These are phyloP conservation scores for Voacanga thouarsii DNA, from an alignment of 257 asterid species.

Conservation along the genomic window DNA sequence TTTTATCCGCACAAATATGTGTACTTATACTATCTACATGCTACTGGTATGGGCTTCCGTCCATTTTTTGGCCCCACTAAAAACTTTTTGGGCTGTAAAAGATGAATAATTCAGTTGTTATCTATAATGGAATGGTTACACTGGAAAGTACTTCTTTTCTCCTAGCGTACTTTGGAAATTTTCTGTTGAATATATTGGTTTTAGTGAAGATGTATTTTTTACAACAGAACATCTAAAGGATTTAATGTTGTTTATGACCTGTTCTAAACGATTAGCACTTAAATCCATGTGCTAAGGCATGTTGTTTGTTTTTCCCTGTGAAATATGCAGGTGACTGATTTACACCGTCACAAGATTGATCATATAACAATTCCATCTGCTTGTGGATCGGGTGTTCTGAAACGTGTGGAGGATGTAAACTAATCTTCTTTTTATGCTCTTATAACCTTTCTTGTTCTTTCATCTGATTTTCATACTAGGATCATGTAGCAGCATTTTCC, in stretches of 20 bases:
- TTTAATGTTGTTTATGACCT: neutral
- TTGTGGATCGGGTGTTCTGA: constrained; percentile 87
- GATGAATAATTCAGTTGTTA: neutral
- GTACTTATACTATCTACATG: neutral
- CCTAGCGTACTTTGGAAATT: neutral
- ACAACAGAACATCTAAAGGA: neutral
- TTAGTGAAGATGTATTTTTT: neutral
- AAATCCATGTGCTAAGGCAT: too few relatives aligned
- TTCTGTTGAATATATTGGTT: neutral
- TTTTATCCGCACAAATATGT: neutral
- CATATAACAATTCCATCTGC: constrained; percentile 87
- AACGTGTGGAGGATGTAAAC: constrained; percentile 83
- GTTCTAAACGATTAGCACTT: neutral
- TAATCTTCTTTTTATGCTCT: neutral
- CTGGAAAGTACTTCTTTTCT: neutral
- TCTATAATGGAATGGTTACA: neutral
- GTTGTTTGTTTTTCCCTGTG: neutral
- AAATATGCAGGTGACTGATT: constrained; percentile 61
- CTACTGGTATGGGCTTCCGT: neutral
- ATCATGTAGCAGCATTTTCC: neutral
- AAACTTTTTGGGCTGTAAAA: neutral
- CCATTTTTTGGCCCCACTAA: neutral
- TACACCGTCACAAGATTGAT: constrained; percentile 94
- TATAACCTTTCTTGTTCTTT: neutral
- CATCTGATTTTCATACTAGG: neutral